Evolutionary conservation across 2,329 filamentous ascomycete species (phyloP).

Genomic region (Colletotrichum paranaense): DNA sequence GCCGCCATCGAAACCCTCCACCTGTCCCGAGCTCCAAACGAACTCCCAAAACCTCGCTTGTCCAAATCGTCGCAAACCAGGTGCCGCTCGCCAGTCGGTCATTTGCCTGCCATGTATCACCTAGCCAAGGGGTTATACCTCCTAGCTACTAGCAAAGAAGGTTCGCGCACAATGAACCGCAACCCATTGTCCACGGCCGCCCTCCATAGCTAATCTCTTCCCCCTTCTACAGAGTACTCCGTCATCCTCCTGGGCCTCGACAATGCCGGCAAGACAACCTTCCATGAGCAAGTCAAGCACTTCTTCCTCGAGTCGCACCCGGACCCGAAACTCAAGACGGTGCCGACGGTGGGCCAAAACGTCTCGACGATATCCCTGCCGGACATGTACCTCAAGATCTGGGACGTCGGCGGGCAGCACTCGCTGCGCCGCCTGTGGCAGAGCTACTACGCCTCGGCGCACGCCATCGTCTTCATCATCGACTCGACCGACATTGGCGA

Average conservation of each 20-base stretch:
- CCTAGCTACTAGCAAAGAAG: conserved; percentile 97
- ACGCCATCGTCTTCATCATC: conserved; percentile 98
- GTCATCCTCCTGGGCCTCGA: conserved; percentile 96
- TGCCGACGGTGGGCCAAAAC: conserved; percentile 97
- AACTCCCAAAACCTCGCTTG: background rate
- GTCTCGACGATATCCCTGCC: conserved; percentile 90
- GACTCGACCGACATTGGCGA: conserved; percentile 95
- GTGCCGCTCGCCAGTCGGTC: conserved; percentile 2
- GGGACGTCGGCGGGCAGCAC: conserved; percentile 97
- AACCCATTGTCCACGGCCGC: background rate
- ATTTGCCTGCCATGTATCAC: conserved; percentile 80
- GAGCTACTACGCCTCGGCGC: conserved; percentile 92
- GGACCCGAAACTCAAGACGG: conserved; percentile 81
- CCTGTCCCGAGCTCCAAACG: conserved; percentile 3
- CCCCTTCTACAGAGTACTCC: conserved; percentile 79
- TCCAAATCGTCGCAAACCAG: background rate
- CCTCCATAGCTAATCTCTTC: conserved; percentile 15
- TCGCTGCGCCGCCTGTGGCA: conserved; percentile 92
- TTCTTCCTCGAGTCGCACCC: conserved; percentile 76
- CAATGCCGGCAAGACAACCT: conserved; percentile 98
- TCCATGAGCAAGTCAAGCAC: conserved; percentile 95
- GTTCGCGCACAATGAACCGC: conserved; percentile 55
- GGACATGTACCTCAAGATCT: conserved; percentile 97
- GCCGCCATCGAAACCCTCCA: conserved; percentile 23
- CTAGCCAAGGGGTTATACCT: conserved; percentile 94